These are phyloP conservation scores for Ceratobasidium sp. DNA, from an alignment of 1,284 basidiomycete species.

Conservation along the genomic window DNA sequence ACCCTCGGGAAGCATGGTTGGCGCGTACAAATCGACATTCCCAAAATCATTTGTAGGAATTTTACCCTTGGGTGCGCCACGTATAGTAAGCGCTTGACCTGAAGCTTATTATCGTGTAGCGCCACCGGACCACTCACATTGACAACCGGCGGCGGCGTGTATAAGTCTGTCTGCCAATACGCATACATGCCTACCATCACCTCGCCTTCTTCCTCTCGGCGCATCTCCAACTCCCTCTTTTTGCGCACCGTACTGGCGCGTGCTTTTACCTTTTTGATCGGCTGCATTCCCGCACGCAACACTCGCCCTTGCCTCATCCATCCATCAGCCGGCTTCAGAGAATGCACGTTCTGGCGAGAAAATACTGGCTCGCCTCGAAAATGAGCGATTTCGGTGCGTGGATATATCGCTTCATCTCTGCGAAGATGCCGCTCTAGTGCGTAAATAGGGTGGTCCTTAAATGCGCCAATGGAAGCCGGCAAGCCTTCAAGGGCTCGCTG, in stretches of 20 bases:
- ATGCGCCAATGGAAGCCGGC: slow-evolving; percentile 90
- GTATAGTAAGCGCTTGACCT: neutral
- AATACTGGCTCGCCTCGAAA: slow-evolving; percentile 97
- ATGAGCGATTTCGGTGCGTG: slow-evolving; percentile 87
- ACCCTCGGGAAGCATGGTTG: slow-evolving; percentile 93
- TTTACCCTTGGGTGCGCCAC: slow-evolving; percentile 71
- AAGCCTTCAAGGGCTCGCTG: slow-evolving; percentile 91
- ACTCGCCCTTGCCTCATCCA: slow-evolving; percentile 92
- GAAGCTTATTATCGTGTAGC: neutral
- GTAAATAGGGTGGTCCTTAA: slow-evolving; percentile 97
- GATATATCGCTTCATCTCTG: slow-evolving; percentile 88
- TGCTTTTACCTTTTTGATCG: slow-evolving; percentile 92
- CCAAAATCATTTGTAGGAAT: slow-evolving; percentile 97
- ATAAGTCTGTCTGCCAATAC: slow-evolving; percentile 87
- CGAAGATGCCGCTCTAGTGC: slow-evolving; percentile 91
- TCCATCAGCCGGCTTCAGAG: slow-evolving; percentile 91
- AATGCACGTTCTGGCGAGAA: slow-evolving; percentile 83
- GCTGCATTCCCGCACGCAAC: slow-evolving; percentile 81
- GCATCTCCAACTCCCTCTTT: slow-evolving; percentile 86
- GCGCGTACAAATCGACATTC: slow-evolving; percentile 96
- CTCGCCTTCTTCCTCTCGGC: slow-evolving; percentile 61
- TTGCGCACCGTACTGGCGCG: slow-evolving; percentile 86
- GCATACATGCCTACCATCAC: slow-evolving; percentile 82
- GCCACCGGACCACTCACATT: slow-evolving; percentile 69
- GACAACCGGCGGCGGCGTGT: slow-evolving; percentile 81